Evolutionary conservation across 169 alveolate genomes (phyloP).

Genomic region (Eimeria mitis): DNA sequence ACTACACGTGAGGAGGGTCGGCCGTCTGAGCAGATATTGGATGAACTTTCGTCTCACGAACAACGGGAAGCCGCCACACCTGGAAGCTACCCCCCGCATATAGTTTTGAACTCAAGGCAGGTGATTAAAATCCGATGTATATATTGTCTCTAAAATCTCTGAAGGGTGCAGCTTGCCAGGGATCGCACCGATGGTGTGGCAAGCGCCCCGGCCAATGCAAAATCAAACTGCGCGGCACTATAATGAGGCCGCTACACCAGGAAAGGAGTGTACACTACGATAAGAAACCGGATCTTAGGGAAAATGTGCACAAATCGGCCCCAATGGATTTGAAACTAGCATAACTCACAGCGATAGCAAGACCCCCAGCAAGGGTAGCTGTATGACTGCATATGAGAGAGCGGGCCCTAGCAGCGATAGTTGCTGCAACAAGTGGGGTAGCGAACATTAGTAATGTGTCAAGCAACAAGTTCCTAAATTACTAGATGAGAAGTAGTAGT

Average conservation of each 20-base stretch:
- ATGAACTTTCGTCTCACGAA: not conserved
- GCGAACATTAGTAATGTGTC: too few species aligned
- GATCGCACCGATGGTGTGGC: not conserved
- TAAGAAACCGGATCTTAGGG: not conserved
- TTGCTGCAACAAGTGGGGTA: too few species aligned
- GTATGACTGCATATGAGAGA: not conserved
- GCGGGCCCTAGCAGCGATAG: too few species aligned
- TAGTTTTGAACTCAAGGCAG: not conserved
- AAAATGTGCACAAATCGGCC: not conserved
- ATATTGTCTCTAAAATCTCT: not conserved
- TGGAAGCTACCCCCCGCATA: not conserved
- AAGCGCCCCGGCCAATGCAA: not conserved
- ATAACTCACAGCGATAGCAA: not conserved
- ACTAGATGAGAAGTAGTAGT: too few species aligned
- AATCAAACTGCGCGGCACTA: not conserved
- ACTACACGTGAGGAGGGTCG: not conserved
- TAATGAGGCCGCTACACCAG: not conserved
- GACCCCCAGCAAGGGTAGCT: not conserved
- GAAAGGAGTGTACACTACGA: not conserved
- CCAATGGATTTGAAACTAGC: not conserved
- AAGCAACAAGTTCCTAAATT: too few species aligned
- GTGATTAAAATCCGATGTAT: not conserved
- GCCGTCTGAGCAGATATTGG: not conserved
- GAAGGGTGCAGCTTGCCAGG: not conserved
- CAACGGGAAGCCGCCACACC: not conserved